These are phyloP conservation scores for Dictyostelium brefeldianum DNA, from an alignment of 78 protist genomes.

Conservation along the genomic window DNA sequence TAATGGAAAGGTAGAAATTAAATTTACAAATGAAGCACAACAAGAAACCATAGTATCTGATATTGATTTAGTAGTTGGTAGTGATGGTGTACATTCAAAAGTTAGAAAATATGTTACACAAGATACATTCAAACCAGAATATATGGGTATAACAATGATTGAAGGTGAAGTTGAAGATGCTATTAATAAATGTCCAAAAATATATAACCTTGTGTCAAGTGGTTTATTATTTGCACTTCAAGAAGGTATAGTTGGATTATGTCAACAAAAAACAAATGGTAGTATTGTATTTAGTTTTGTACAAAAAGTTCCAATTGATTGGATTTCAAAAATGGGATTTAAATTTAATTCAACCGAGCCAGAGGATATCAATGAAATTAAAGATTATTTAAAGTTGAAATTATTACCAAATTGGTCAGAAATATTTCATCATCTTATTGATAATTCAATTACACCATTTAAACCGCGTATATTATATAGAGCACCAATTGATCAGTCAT, in stretches of 20 bases:
- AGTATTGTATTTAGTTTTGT: neutral
- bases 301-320: neutral
- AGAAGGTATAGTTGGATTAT: neutral
- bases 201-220: neutral
- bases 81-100: constrained; percentile 60
- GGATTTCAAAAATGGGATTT: neutral
- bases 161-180: constrained; percentile 2
- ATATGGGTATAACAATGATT: constrained; percentile 33
- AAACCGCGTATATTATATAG: neutral
- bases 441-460: neutral
- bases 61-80: constrained; percentile 43
- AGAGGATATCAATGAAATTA: neutral
- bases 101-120: constrained; percentile 31
- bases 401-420: constrained; percentile 13
- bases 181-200: neutral
- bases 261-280: constrained; percentile 26
- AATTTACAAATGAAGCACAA: neutral
- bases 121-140: neutral
- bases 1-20: neutral
- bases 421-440: neutral
- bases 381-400: neutral
- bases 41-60: neutral
- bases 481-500: neutral
- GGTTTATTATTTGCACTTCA: neutral
- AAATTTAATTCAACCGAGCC: neutral